Conservation (phyloP, 2,329 filamentous ascomycete species). For the Mariannaea sp. region DNA sequence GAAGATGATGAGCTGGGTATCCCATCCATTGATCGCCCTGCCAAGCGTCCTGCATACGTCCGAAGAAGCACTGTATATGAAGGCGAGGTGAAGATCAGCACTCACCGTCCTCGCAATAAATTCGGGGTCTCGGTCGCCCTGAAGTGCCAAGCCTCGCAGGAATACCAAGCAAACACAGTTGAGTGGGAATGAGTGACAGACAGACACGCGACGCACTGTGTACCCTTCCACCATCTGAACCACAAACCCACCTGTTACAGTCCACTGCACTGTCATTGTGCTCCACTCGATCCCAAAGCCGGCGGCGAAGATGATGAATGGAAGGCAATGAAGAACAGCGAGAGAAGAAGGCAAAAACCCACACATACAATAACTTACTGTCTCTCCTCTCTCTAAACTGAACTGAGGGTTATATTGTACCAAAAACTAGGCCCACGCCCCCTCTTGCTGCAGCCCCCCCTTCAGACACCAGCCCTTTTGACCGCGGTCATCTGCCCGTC, state of each 20-base stretch:
- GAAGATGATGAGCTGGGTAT: no score
- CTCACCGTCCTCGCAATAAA: not conserved
- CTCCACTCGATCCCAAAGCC: no score
- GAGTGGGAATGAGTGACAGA: not conserved
- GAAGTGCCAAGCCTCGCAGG: conserved; percentile 7
- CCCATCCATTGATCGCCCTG: no score
- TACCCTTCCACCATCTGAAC: not conserved
- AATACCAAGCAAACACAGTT: not conserved
- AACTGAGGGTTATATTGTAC: not conserved
- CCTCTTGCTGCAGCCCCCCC: not conserved
- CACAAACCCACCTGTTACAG: not conserved
- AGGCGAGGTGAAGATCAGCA: not conserved
- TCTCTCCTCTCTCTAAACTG: not conserved
- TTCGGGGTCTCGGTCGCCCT: conserved; percentile 15
- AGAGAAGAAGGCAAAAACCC: conserved; percentile 14
- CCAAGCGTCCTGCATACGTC: no score
- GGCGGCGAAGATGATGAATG: no score
- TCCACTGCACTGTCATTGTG: not conserved
- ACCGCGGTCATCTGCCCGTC: conserved; percentile 9
- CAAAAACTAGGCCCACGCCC: not conserved
- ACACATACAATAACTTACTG: not conserved
- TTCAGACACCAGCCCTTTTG: not conserved
- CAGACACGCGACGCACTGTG: conserved; percentile 10
- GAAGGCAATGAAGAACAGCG: conserved; percentile 15
- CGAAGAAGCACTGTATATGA: no score